phyloP scores from a whole-genome alignment of 257 asterid species.

The Ilex aquifolium region DNA sequence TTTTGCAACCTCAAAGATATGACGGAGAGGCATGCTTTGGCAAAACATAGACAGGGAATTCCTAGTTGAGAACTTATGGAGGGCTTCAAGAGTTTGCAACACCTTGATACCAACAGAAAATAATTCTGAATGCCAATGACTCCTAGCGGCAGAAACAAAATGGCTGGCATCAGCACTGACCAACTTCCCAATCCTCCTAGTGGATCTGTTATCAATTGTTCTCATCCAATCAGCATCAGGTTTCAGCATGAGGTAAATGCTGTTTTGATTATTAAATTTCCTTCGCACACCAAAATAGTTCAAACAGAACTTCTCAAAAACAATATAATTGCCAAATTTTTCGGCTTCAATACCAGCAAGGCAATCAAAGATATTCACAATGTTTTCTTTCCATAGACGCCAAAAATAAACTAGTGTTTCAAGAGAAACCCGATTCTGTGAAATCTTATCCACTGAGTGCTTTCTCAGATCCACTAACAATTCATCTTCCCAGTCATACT shows the following conservation, averaged over 20 bases:
- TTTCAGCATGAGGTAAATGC: constrained; percentile 28
- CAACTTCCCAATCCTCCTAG: constrained; percentile 13
- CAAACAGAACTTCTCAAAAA: constrained; percentile 25
- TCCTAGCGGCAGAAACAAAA: constrained; percentile 37
- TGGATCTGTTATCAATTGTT: constrained; percentile 20
- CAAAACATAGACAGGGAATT: constrained; percentile 14
- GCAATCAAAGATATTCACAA: constrained; percentile 25
- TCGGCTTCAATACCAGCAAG: constrained; percentile 20
- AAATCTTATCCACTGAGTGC: constrained; percentile 21
- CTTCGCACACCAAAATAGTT: constrained; percentile 48
- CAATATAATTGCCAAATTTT: constrained; percentile 5
- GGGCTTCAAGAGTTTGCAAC: constrained; percentile 30
- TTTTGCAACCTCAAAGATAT: constrained; percentile 26
- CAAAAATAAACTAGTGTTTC: constrained; percentile 41
- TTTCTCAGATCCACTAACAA: constrained; percentile 10
- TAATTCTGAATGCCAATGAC: constrained; percentile 34
- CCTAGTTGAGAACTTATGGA: constrained; percentile 7
- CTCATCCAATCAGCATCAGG: constrained; percentile 48
- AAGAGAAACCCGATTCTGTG: constrained; percentile 25
- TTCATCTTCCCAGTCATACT: constrained; percentile 32
- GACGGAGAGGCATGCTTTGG: constrained; percentile 28
- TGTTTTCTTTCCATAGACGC: constrained; percentile 30
- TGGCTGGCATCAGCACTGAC: constrained; percentile 27
- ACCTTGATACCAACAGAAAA: constrained; percentile 35
- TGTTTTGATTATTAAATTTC: constrained; percentile 8